These are phyloP conservation scores for Bromus sterilis DNA, from an alignment of 176 grass and related monocot genomes.

Conservation along the genomic window DNA sequence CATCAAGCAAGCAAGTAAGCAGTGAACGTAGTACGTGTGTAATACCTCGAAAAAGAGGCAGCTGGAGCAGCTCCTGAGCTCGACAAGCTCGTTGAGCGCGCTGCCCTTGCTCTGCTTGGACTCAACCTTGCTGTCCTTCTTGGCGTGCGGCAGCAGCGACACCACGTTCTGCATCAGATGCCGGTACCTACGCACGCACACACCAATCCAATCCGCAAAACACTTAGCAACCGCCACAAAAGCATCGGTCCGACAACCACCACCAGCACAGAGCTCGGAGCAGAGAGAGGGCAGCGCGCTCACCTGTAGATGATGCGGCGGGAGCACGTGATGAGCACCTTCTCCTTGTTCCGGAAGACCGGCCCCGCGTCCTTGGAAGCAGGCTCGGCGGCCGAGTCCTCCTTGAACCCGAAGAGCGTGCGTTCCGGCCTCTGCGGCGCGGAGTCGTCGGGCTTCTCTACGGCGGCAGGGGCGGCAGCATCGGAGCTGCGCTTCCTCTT, in stretches of 20 bases:
- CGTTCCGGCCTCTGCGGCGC: slow-evolving; percentile 37
- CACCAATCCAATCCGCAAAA: neutral
- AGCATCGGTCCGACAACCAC: neutral
- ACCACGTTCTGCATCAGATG: slow-evolving; percentile 83
- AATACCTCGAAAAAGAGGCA: slow-evolving; percentile 85
- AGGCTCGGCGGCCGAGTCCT: neutral
- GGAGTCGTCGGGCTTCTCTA: slow-evolving; percentile 35
- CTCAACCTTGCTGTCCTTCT: slow-evolving; percentile 97
- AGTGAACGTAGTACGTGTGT: neutral
- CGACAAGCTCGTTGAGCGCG: slow-evolving; percentile 76
- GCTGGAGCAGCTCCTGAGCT: slow-evolving; percentile 80
- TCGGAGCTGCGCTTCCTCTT: slow-evolving; percentile 57
- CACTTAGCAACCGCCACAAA: neutral
- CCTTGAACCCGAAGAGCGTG: slow-evolving; percentile 77
- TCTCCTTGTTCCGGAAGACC: slow-evolving; percentile 81
- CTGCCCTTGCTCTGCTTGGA: slow-evolving; percentile 79
- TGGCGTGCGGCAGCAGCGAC: slow-evolving; percentile 68
- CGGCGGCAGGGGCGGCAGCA: neutral
- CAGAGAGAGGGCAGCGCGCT: neutral
- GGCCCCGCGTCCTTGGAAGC: neutral
- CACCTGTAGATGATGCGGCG: slow-evolving; percentile 78
- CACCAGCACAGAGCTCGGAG: neutral
- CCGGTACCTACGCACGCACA: slow-evolving; percentile 45
- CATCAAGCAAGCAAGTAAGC: neutral
- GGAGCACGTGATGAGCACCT: slow-evolving; percentile 88